These are phyloP conservation scores for Ceratocystis destructans DNA, from an alignment of 2,329 filamentous ascomycete genomes.

Conservation along the genomic window DNA sequence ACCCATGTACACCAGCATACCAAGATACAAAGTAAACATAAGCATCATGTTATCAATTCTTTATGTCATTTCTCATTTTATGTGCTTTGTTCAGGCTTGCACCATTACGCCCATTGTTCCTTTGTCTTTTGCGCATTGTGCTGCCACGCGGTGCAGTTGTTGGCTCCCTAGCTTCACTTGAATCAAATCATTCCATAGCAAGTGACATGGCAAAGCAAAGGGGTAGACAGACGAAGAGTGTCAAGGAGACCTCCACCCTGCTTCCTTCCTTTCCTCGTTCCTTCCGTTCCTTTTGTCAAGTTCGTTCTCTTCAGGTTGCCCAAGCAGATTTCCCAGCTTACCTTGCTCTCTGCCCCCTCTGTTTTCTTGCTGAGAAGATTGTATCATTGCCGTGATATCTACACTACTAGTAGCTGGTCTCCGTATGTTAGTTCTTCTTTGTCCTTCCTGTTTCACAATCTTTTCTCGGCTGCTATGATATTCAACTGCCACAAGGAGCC, in stretches of 20 bases:
- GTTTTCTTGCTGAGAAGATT: neutral
- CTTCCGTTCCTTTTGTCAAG: neutral
- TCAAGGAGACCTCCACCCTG: neutral
- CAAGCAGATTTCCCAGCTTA: neutral
- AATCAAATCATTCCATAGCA: neutral
- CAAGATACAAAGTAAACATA: neutral
- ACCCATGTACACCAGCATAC: neutral
- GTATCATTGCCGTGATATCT: neutral
- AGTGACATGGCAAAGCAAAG: neutral
- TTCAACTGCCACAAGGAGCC: no score
- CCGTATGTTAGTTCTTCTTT: neutral
- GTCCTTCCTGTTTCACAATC: neutral
- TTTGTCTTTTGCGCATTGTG: no score
- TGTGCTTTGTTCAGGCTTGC: no score
- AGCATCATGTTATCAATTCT: no score
- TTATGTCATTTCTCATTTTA: no score
- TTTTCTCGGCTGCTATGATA: neutral
- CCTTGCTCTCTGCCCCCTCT: neutral
- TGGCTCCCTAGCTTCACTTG: neutral
- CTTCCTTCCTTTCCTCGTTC: neutral
- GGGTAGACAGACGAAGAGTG: neutral
- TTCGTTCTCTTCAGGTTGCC: neutral
- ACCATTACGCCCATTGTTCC: no score
- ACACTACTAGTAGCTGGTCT: neutral
- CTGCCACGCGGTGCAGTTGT: neutral